phyloP scores from a whole-genome alignment of 2,329 filamentous ascomycete genomes.

The Pseudopyricularia cyperi region DNA sequence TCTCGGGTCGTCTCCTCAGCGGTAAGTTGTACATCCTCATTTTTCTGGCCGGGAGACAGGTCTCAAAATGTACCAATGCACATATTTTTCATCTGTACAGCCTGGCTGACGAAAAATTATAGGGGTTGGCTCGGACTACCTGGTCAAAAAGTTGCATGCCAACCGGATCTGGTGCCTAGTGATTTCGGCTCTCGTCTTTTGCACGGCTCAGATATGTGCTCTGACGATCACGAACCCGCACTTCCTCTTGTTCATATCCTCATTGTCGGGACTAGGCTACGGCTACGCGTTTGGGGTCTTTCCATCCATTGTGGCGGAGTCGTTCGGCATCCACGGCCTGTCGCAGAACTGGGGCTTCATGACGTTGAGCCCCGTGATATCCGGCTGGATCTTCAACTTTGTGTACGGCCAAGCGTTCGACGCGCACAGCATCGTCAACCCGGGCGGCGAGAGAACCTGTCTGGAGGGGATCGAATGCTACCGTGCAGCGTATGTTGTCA shows the following conservation, averaged over 20 bases:
- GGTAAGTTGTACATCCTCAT: slow-evolving; percentile 28
- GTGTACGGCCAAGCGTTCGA: slow-evolving; percentile 82
- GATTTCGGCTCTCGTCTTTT: slow-evolving; percentile 64
- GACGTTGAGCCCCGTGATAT: slow-evolving; percentile 77
- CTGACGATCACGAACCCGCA: slow-evolving; percentile 66
- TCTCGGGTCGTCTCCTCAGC: slow-evolving; percentile 65
- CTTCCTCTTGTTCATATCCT: slow-evolving; percentile 64
- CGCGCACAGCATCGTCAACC: slow-evolving; percentile 55
- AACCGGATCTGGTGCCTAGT: slow-evolving; percentile 89
- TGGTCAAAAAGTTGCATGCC: slow-evolving; percentile 68
- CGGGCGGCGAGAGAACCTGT: slow-evolving; percentile 61
- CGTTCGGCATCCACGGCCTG: slow-evolving; percentile 79
- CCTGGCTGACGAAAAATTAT: slow-evolving; percentile 9
- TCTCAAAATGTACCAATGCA: not conserved
- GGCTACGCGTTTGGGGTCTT: slow-evolving; percentile 91
- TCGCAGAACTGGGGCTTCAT: slow-evolving; percentile 96
- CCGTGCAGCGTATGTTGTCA: slow-evolving; percentile 65
- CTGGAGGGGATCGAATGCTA: slow-evolving; percentile 72
- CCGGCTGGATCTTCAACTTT: slow-evolving; percentile 84
- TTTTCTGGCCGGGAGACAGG: not conserved
- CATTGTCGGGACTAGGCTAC: slow-evolving; percentile 77
- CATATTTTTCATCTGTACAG: not conserved
- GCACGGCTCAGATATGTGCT: slow-evolving; percentile 64
- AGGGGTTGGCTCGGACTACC: slow-evolving; percentile 82
- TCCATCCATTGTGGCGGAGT: slow-evolving; percentile 77